Evolutionary conservation across 2,329 filamentous ascomycete genomes (phyloP).

Genomic region (Stemphylium vesicarium): DNA sequence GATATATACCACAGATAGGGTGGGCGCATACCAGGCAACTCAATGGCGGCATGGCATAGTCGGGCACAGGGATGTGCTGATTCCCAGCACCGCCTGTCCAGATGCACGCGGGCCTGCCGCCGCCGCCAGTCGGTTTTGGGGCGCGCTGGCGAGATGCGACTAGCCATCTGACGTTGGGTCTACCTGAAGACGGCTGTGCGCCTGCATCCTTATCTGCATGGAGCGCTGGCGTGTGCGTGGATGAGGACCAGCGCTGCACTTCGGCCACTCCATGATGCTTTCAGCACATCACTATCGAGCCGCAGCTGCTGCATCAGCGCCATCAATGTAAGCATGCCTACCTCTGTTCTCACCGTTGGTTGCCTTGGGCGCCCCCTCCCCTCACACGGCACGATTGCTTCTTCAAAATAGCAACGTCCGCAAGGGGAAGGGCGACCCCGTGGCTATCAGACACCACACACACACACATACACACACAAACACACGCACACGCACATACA

Average conservation of each 20-base stretch:
- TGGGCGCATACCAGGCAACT: constrained; percentile 4
- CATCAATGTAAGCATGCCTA: constrained; percentile 1
- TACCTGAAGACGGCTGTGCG: constrained; percentile 14
- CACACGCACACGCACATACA: too few species aligned
- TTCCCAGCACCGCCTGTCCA: neutral
- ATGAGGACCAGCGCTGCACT: neutral
- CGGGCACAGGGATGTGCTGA: constrained; percentile 14
- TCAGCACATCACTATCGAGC: neutral
- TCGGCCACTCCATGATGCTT: constrained; percentile 6
- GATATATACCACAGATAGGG: constrained; percentile 11
- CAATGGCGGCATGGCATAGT: neutral
- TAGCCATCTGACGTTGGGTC: constrained; percentile 10
- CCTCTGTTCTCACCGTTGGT: neutral
- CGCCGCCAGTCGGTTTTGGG: constrained; percentile 6
- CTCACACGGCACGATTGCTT: neutral
- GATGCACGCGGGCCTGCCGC: constrained; percentile 15
- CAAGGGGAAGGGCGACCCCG: constrained; percentile 10
- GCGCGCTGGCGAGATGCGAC: constrained; percentile 8
- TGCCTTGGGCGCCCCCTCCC: too few species aligned
- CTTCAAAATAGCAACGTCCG: neutral
- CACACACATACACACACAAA: too few species aligned
- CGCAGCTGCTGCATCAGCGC: constrained; percentile 8
- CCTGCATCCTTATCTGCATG: constrained; percentile 13
- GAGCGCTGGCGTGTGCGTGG: constrained; percentile 3
- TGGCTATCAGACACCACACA: neutral